phyloP scores from a whole-genome alignment of 106 monocot species.

The Dendrobium nobile region DNA sequence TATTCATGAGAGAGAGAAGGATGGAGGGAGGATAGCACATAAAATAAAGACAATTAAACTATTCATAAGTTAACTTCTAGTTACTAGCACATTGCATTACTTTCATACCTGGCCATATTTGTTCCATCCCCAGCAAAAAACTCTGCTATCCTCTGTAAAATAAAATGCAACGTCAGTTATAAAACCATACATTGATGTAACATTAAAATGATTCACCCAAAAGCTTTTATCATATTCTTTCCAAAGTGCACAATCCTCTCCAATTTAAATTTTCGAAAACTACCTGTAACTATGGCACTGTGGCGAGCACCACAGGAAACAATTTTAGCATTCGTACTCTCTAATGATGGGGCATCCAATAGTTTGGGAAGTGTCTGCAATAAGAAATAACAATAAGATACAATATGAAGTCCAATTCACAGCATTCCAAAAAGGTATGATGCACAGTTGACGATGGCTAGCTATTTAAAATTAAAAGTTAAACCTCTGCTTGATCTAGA shows the following conservation, averaged over 20 bases:
- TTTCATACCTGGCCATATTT: slow-evolving; percentile 87
- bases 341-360: slow-evolving; percentile 63
- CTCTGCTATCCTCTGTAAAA: slow-evolving; percentile 50
- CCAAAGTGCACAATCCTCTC: not conserved
- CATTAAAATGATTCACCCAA: not conserved
- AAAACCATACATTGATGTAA: not conserved
- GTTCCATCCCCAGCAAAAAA: slow-evolving; percentile 99
- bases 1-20: not conserved
- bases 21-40: not conserved
- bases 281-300: slow-evolving; percentile 75
- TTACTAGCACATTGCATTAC: not conserved
- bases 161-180: not conserved
- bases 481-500: slow-evolving; percentile 84
- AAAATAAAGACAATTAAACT: not conserved
- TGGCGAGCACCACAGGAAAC: slow-evolving; percentile 88
- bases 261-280: not conserved
- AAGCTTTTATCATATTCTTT: not conserved
- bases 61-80: not conserved
- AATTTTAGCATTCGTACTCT: slow-evolving; percentile 51
- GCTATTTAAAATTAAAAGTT: not conserved
- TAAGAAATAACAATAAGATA: not conserved
- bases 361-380: slow-evolving; percentile 77
- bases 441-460: not conserved
- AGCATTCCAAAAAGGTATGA: not conserved
- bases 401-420: not conserved